Evolutionary conservation across 2,329 filamentous ascomycete genomes (phyloP).

Genomic region (Penicillium sp.): DNA sequence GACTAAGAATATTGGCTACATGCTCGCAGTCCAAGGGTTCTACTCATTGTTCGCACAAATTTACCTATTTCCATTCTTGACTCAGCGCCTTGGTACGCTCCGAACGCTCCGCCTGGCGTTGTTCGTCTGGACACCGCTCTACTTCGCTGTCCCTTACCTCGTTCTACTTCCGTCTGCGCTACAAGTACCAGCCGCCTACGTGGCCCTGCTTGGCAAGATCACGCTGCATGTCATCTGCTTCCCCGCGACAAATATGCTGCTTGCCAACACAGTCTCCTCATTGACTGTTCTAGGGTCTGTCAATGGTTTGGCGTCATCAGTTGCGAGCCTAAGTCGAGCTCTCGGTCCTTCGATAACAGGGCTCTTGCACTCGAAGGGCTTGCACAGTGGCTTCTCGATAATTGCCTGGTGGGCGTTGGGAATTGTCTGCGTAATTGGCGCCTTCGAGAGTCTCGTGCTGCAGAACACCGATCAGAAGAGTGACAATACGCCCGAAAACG

Average conservation of each 20-base stretch:
- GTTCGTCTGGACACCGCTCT: constrained; percentile 79
- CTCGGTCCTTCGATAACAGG: constrained; percentile 88
- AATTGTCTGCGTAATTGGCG: constrained; percentile 69
- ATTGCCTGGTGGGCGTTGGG: constrained; percentile 92
- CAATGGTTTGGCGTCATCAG: constrained; percentile 88
- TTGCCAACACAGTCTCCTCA: constrained; percentile 82
- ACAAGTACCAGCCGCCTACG: constrained; percentile 70
- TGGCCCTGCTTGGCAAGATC: constrained; percentile 83
- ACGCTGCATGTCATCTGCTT: constrained; percentile 89
- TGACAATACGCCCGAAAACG: constrained; percentile 7
- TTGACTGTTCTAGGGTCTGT: constrained; percentile 82
- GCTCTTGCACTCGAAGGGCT: constrained; percentile 74
- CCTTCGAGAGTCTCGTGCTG: constrained; percentile 70
- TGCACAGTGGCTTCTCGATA: constrained; percentile 76
- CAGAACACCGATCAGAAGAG: constrained; percentile 54
- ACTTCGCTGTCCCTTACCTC: constrained; percentile 83
- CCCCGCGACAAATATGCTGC: constrained; percentile 81
- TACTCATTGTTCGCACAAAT: constrained; percentile 87
- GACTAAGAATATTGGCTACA: constrained; percentile 78
- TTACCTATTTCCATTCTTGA: constrained; percentile 75
- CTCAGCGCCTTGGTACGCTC: constrained; percentile 70
- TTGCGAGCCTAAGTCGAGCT: constrained; percentile 81
- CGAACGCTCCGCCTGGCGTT: constrained; percentile 78
- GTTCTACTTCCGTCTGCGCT: constrained; percentile 71
- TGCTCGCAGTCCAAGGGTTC: constrained; percentile 82